Base-by-base conservation (phyloP, 2,329 filamentous ascomycete species). In the Curvularia hawaiiensis region DNA sequence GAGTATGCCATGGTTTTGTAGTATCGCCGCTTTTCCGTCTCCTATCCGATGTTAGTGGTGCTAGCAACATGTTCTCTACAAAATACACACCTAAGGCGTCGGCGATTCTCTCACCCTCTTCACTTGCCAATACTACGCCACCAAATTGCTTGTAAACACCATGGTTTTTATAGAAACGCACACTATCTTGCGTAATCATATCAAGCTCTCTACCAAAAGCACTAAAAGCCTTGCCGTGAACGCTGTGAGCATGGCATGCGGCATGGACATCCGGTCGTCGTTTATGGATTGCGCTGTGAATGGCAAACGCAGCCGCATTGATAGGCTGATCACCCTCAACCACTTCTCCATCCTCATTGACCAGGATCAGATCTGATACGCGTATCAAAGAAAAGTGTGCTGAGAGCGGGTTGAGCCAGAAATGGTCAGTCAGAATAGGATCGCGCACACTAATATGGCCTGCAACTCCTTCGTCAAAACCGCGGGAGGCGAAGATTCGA, bases 111-210 rank as follows among this genome's bases (percentile, higher is more conserved):
- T 79, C 73, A 7, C 79, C 78, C 43, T 80, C 79, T 50, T 76
- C 80, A 1, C 72, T 73, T 4, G 74, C 78, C 16, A 77, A 72
- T 3, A 79, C 78, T 0, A 80, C 76, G 12, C 75, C 81, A 1
- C 71, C 77, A 50, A 76, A 78, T 31, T 77, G 70, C 33, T 65
- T 73, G 41, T 77, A 79, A 9, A 80, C 78, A 46, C 72, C 71
- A 60, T 79, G 77, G 56, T 64, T 63, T 50, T 73, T 74, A 56
- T 74, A 77, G 62, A 80, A 82, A 2, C 78, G 66, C 47, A 80
- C 62, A 38, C 74, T 74, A 56, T 82, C 80, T 56, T 83, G 80
- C 0, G 79, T 82, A 31, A 82, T 79, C 76, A 79, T 79, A 44
- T 81, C 79, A 10, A 82, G 66, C 54, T 77, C 71, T 30, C 76